Evolutionary conservation across 2,329 filamentous ascomycete genomes (phyloP).

Genomic region (Lachnellula arida): DNA sequence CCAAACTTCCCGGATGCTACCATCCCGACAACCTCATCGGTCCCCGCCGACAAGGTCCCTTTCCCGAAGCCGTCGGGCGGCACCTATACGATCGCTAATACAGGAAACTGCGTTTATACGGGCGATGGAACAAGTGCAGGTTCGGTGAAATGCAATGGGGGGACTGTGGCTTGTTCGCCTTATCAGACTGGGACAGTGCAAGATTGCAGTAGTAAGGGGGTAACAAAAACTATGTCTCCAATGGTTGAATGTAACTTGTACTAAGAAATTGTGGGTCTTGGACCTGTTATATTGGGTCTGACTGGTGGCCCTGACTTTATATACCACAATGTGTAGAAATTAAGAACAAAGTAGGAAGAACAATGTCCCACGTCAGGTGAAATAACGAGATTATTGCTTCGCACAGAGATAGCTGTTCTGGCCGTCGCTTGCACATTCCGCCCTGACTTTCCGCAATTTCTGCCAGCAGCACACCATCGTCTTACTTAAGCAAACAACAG

Average conservation of each 20-base stretch:
- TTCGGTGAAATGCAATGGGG: not conserved
- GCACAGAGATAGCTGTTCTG: no score
- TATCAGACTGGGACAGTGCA: not conserved
- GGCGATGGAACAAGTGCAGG: not conserved
- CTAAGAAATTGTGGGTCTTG: not conserved
- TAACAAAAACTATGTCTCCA: not conserved
- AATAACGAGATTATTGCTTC: no score
- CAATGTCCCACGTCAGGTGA: no score
- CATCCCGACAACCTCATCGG: not conserved
- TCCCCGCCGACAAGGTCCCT: not conserved
- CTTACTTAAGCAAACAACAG: not conserved
- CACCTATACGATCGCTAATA: not conserved
- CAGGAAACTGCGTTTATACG: not conserved
- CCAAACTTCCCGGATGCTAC: not conserved
- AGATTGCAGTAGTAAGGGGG: not conserved
- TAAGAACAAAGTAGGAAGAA: no score
- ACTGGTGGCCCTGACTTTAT: no score
- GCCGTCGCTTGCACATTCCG: not conserved
- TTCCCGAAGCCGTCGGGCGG: not conserved
- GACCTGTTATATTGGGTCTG: no score
- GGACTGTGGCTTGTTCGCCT: not conserved
- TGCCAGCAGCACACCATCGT: constrained; percentile 1
- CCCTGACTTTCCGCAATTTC: not conserved
- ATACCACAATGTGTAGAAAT: no score
- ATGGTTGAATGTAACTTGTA: not conserved